A percentile compares a stretch with the other conserved stretches of the same genome.
Evolutionary conservation across 2,329 filamentous ascomycete species (phyloP).

Genomic region (Sporothrix pseudoabietina): DNA sequence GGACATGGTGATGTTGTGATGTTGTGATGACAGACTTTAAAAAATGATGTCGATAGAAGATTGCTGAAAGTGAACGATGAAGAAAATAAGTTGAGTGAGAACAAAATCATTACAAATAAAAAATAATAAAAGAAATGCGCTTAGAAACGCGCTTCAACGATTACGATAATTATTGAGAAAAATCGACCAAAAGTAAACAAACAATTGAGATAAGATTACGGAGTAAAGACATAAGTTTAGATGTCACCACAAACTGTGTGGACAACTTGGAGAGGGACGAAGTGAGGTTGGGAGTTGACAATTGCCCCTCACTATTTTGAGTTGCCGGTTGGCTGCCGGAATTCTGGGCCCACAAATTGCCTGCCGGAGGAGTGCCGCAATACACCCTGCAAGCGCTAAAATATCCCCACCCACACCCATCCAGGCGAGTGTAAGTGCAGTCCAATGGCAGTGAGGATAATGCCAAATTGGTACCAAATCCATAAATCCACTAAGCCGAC

Average conservation of each 20-base stretch:
- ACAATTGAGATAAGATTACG: not conserved
- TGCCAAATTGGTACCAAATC: not conserved
- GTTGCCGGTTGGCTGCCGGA: conserved; percentile 13
- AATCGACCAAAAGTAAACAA: not conserved
- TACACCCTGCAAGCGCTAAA: not conserved
- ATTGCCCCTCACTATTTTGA: not conserved
- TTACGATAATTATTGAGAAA: not conserved
- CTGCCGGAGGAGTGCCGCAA: not conserved
- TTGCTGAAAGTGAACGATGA: too few relatives aligned
- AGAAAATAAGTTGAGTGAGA: too few relatives aligned
- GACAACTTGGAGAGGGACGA: not conserved
- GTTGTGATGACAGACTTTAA: not conserved
- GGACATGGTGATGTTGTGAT: not conserved
- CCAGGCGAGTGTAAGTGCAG: conserved; percentile 7
- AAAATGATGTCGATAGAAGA: not conserved
- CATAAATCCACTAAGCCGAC: not conserved
- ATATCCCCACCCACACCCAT: not conserved
- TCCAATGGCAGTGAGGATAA: not conserved
- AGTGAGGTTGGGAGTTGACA: not conserved
- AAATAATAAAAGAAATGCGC: too few relatives aligned
- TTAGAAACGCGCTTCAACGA: too few relatives aligned
- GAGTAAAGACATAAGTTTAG: too few relatives aligned
- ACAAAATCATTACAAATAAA: too few relatives aligned
- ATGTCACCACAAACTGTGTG: not conserved
- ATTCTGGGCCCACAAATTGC: not conserved